Base-by-base conservation (phyloP, 2,329 filamentous ascomycete genomes). In the Raffaelea deltoideospora region DNA sequence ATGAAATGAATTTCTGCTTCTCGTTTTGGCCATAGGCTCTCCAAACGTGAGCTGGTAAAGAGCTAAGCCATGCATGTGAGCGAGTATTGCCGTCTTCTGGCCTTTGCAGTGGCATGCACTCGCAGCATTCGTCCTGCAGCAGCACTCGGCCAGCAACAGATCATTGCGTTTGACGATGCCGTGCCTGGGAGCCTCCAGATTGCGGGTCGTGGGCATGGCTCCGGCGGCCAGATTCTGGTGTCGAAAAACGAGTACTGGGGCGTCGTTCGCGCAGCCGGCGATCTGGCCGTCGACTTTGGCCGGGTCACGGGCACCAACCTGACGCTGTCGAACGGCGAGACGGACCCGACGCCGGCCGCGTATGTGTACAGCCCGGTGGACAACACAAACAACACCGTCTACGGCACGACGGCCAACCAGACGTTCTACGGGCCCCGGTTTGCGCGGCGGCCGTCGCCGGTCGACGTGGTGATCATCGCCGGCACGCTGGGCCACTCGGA, bases 231-330 rank as follows among this genome's bases (percentile, higher is more conserved):
- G 48, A 71, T 78, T 35, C 56, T 69, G 3, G 59, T 75, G n/a
- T 69, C 70, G 10, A 47, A 53, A 17, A 57, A 69, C 38, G 77
- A 82, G 41, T 79, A 70, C 60, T 76, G 72, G 57, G 78, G 76
- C 39, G 78, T 82, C 1, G 63, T 80, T 37, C 67, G 77, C 20
- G 76, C 74, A 5, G 78, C 75, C 1, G 63, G 73, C 28, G 78
- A 84, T 52, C 63, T 84, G 10, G 74, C 76, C 0, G 49, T 61
- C 4, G 79, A 84, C 52, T 79, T 84, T 55, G 76, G 76, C 14
- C 69, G 73, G n/a, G 76, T 82, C 5, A 80, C 76, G 0, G 76
- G 76, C 9, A 64, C 57, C 20, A 79, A 79, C 51, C 68, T 76
- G 39, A 70, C 72, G 1, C 56, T 74, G 4, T 67, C 66, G 46